A percentile compares a stretch with the other conserved stretches of the same genome.
Evolutionary conservation across 208 protist species (phyloP).

Genomic region (Blastocrithidia nonstop): DNA sequence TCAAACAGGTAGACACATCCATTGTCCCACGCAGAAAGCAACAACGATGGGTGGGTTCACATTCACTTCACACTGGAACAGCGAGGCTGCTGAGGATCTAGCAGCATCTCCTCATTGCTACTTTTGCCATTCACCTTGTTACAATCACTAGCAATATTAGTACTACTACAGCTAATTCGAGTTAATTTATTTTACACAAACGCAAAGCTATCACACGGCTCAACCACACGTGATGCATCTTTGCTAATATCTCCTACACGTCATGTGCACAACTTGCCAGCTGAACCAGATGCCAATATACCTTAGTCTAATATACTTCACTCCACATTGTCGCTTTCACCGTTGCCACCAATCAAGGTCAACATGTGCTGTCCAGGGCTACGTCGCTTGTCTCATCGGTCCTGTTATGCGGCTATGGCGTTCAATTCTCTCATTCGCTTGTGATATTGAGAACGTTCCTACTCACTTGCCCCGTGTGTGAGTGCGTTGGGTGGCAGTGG

Average conservation of each 20-base stretch:
- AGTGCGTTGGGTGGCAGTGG: constrained; percentile 81
- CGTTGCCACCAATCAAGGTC: constrained; percentile 29
- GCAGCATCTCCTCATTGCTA: too few relatives aligned
- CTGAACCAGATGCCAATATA: constrained; percentile 38
- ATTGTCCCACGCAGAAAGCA: too few relatives aligned
- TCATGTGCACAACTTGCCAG: constrained; percentile 46
- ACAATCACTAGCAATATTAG: too few relatives aligned
- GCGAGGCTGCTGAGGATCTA: too few relatives aligned
- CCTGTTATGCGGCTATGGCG: constrained; percentile 57
- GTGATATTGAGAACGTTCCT: constrained; percentile 62
- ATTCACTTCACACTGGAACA: too few relatives aligned
- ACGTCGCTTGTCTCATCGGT: constrained; percentile 61
- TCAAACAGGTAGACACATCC: too few relatives aligned
- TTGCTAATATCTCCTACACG: constrained; percentile 57
- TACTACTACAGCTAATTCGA: too few relatives aligned
- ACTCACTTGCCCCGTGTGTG: constrained; percentile 39
- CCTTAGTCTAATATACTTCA: constrained; percentile 61
- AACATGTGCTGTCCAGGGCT: constrained; percentile 78
- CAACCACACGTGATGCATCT: constrained; percentile 31
- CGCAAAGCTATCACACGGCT: too few relatives aligned
- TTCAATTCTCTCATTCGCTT: constrained; percentile 63
- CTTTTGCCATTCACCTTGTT: too few relatives aligned
- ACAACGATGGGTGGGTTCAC: too few relatives aligned
- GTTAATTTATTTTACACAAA: too few relatives aligned
- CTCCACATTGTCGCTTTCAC: constrained; percentile 45